Conservation (phyloP, 2,329 filamentous ascomycete genomes). For the Verticillium albo-atrum region DNA sequence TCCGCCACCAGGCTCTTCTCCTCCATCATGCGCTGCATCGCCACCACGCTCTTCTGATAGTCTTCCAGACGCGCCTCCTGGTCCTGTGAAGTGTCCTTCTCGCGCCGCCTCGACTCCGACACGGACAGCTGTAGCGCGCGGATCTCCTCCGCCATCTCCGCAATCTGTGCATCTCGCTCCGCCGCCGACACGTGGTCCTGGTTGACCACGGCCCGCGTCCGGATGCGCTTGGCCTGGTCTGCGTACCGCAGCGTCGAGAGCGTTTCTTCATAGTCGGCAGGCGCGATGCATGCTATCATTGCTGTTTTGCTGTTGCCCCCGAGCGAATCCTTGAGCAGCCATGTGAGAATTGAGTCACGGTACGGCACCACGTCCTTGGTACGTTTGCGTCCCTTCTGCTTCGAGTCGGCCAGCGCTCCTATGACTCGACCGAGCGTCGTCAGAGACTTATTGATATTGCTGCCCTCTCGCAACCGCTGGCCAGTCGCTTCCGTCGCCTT, state of each 20-base stretch:
- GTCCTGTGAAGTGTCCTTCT: conserved; percentile 67
- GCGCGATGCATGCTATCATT: conserved; percentile 97
- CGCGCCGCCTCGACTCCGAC: conserved; percentile 59
- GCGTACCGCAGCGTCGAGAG: conserved; percentile 94
- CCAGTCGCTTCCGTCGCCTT: conserved; percentile 95
- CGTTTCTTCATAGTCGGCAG: conserved; percentile 95
- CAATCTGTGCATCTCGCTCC: conserved; percentile 89
- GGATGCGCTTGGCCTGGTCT: conserved; percentile 95
- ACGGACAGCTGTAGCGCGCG: conserved; percentile 75
- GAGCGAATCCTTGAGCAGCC: conserved; percentile 92
- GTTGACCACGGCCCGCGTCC: conserved; percentile 90
- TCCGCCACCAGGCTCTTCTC: conserved; percentile 87
- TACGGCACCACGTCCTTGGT: conserved; percentile 73
- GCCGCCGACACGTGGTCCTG: conserved; percentile 90
- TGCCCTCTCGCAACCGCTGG: conserved; percentile 83
- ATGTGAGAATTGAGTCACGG: conserved; percentile 76
- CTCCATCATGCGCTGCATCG: conserved; percentile 95
- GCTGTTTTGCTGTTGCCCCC: conserved; percentile 97
- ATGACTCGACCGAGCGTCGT: conserved; percentile 95
- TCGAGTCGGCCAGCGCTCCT: conserved; percentile 75
- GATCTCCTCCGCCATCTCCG: conserved; percentile 93
- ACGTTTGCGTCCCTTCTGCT: conserved; percentile 50
- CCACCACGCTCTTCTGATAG: conserved; percentile 84
- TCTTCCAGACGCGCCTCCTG: conserved; percentile 86
- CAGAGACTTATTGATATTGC: conserved; percentile 98